A percentile compares a stretch with the other conserved stretches of the same genome.
These are phyloP conservation scores for Chlamydomonas eustigma DNA, from an alignment of 139 green algal genomes.

Conservation along the genomic window DNA sequence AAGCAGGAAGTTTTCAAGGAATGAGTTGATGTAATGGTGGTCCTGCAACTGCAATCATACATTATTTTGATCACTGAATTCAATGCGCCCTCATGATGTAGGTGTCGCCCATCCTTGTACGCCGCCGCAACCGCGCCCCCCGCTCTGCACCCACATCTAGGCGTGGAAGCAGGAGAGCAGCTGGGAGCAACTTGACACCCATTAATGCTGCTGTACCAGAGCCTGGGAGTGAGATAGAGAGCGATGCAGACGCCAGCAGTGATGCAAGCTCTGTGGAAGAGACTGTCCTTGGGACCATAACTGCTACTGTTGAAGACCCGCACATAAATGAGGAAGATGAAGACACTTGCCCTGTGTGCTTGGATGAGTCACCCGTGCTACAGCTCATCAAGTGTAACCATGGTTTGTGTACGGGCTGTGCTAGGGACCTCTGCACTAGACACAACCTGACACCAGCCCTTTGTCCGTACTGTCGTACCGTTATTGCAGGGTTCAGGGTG, in stretches of 20 bases:
- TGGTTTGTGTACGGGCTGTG: constrained; percentile 31
- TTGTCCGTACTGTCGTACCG: constrained; percentile 36
- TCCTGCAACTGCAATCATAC: too few relatives aligned
- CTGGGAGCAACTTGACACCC: too few relatives aligned
- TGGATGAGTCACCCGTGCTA: constrained; percentile 35
- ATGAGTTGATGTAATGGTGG: too few relatives aligned
- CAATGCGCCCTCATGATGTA: too few relatives aligned
- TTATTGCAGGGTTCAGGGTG: constrained; percentile 32
- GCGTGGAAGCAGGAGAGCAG: too few relatives aligned
- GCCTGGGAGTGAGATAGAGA: background rate
- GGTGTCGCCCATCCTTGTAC: too few relatives aligned
- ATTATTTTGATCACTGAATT: too few relatives aligned
- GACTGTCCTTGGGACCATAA: background rate
- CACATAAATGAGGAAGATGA: constrained; percentile 13
- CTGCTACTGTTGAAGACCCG: background rate
- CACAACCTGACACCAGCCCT: constrained; percentile 35
- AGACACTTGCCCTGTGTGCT: constrained; percentile 36
- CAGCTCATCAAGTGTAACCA: constrained; percentile 22
- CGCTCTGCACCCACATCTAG: too few relatives aligned
- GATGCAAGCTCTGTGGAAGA: background rate
- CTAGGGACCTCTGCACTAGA: constrained; percentile 28
- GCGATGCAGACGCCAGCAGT: background rate
- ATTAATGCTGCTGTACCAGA: background rate
- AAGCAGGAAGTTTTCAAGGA: too few relatives aligned
- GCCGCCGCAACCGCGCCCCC: too few relatives aligned